phyloP scores from a whole-genome alignment of 169 alveolate species.

The Pseudocohnilembus persalinus region DNA sequence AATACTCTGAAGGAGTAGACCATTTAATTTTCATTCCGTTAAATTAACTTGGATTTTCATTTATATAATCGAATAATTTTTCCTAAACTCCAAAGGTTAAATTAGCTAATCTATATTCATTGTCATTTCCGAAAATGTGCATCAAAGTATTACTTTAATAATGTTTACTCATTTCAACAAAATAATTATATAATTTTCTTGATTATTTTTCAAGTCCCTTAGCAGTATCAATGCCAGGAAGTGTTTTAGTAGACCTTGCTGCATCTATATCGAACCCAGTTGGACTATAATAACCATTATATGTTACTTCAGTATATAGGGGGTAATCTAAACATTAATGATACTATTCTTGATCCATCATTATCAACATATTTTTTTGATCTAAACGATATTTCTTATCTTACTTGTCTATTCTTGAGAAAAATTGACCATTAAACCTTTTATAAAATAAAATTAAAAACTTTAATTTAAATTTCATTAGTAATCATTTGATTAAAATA shows the following conservation, averaged over 20 bases:
- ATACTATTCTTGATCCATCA: too few relatives aligned
- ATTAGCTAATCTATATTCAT: slow-evolving; percentile 48
- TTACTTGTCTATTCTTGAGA: slow-evolving; percentile 65
- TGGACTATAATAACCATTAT: too few relatives aligned
- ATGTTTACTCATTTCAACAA: slow-evolving; percentile 13
- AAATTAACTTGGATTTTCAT: slow-evolving; percentile 14
- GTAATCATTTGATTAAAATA: too few relatives aligned
- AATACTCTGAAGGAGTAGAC: slow-evolving; percentile 36
- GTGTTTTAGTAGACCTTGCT: too few relatives aligned
- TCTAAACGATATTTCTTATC: slow-evolving; percentile 57
- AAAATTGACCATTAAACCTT: slow-evolving; percentile 60
- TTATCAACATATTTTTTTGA: slow-evolving; percentile 57
- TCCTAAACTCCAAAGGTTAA: slow-evolving; percentile 48
- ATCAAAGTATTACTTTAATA: slow-evolving; percentile 41
- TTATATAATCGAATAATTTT: slow-evolving; percentile 47
- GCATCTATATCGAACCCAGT: too few relatives aligned
- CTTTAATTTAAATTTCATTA: too few relatives aligned
- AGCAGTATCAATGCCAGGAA: too few relatives aligned
- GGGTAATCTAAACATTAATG: too few relatives aligned
- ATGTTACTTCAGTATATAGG: too few relatives aligned
- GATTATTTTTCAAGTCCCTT: slow-evolving; percentile 21
- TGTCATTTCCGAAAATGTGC: slow-evolving; percentile 58
- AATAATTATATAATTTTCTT: slow-evolving; percentile 19
- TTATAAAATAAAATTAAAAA: too few relatives aligned
- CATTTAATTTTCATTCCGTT: slow-evolving; percentile 27